A percentile compares a stretch with the other conserved stretches of the same genome.
These are phyloP conservation scores for Spizellomyces punctatus DNA, from an alignment of 192 early-diverging fungal species.

Conservation along the genomic window DNA sequence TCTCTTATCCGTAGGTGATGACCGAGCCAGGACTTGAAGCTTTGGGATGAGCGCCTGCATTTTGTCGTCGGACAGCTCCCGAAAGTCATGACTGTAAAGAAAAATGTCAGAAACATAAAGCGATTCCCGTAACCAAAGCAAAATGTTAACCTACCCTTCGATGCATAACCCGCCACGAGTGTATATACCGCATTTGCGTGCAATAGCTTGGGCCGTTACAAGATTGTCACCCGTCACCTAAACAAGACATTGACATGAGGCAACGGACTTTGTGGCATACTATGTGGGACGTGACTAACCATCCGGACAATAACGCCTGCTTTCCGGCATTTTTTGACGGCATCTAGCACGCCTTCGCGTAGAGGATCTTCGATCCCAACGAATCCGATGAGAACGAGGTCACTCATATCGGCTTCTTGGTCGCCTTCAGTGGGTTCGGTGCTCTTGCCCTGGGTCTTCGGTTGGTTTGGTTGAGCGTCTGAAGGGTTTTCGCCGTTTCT, in stretches of 20 bases:
- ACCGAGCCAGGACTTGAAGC: constrained; percentile 91
- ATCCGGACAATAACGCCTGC: constrained; percentile 96
- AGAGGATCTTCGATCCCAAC: constrained; percentile 97
- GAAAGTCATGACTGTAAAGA: constrained; percentile 53
- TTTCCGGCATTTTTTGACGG: constrained; percentile 79
- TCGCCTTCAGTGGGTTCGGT: constrained; percentile 49
- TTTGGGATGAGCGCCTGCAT: constrained; percentile 86
- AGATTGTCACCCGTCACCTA: constrained; percentile 91
- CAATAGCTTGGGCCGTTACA: constrained; percentile 87
- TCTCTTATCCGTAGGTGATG: constrained; percentile 92
- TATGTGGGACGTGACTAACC: constrained; percentile 71
- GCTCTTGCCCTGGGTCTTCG: no score
- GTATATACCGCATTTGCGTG: constrained; percentile 89
- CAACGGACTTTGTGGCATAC: not conserved
- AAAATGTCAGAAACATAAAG: no score
- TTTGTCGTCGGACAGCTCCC: constrained; percentile 70
- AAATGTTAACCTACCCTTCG: constrained; percentile 72
- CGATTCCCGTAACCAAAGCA: no score
- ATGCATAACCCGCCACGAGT: constrained; percentile 83
- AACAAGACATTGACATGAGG: not conserved
- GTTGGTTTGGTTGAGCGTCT: no score
- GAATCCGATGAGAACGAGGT: constrained; percentile 78
- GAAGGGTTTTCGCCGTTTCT: no score
- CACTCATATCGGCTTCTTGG: constrained; percentile 51
- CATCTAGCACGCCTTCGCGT: constrained; percentile 88